Evolutionary conservation across 495 filamentous ascomycete genomes (phyloP), one percentile per base, ranked within the genome.

Genomic region (Bacidia rubella): DNA sequence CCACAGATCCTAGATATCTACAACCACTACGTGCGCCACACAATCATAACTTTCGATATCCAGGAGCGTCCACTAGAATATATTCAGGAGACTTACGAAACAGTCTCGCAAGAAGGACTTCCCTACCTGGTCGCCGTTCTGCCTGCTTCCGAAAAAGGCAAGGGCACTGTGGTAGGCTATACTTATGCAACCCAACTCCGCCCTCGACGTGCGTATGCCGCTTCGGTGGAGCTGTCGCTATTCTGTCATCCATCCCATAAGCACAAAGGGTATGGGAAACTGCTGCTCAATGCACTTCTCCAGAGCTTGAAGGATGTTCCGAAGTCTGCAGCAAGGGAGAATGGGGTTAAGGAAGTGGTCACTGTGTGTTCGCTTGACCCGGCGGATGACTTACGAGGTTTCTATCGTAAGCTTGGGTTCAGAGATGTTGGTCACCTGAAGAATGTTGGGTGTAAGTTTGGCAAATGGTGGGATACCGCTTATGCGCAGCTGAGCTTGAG

Each of bases 1-100:
- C 54, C 59, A 9, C 60, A 65, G 38, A 52, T 67, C 49, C 54
- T 49, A 1, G 53, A 48, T 23, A 66, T 68, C 53, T 62, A 65
- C 54, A 59, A 51, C 19, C 55, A 64, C 40, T 63, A 68, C 49
- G 57, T 68, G 29, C 47, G 50, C 23, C 49, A 70, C 51, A 68
- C 58, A 1, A 54, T 59, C 9, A 47, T 58, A 19, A 64, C 63
- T n/a, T 63, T 66, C 23, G 54, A 56, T 26, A 48, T 40, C 57
- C 51, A 55, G 39, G 53, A 60, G 3, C 62, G 56, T 24, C 51
- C 60, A 10, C 22, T 56, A 12, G 42, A 47, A 2, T 53, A 64
- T 23, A 60, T 63, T 20, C 32, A 44, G 2, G 41, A 50, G 19
- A 62, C 59, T 40, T 57, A 53, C 39, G 35, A 58, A 12, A 51